Evolutionary conservation across 495 filamentous ascomycete species (phyloP), one percentile per base, ranked within the genome.

Genomic region (Corynascus novoguineensis): DNA sequence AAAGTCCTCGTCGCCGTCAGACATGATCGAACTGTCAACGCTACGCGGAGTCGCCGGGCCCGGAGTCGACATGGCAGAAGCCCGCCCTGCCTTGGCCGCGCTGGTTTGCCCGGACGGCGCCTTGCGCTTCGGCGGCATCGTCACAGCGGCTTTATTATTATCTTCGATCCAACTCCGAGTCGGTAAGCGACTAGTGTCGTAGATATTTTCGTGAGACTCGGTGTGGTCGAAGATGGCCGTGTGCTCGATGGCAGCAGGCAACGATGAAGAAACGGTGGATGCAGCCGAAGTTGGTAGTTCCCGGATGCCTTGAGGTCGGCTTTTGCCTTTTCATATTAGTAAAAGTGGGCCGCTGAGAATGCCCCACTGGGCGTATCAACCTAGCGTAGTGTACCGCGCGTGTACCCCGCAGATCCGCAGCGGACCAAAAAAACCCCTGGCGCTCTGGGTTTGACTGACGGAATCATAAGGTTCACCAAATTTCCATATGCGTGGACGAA

Each of bases 111-210:
- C 79, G 57, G 74, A 79, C 58, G 81, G 70, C 48, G 88, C 88
- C 74, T 93, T 92, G 69, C 89, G 82, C 74, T 93, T 93, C 8
- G 80, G 76, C 44, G 87, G 84, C 88, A 92, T 91, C 52, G 60
- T 70, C 57, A 54, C 60, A 15, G 51, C 22, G 55, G 21, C 12
- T 21, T 27, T 32, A 19, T n/a, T n/a, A n/a, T n/a, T 47, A 15
- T 28, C 32, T 53, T 45, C 34, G 31, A 53, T 50, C 7, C 27
- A 15, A 15, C 17, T 45, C 28, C 25, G 19, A 27, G 31, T 45
- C 32, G 22, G 31, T 4, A 19, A 42, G 42, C 22, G n/a, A 31
- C 19, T 9, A n/a, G 2, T 29, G 29, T 4, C 6, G 15, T 15
- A 1, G 21, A 11, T 31, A n/a, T 24, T 37, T 22, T 5, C 10